A percentile compares a stretch with the other conserved stretches of the same genome.
phyloP scores from a whole-genome alignment of 257 asterid species.

The Penstemon eatonii region DNA sequence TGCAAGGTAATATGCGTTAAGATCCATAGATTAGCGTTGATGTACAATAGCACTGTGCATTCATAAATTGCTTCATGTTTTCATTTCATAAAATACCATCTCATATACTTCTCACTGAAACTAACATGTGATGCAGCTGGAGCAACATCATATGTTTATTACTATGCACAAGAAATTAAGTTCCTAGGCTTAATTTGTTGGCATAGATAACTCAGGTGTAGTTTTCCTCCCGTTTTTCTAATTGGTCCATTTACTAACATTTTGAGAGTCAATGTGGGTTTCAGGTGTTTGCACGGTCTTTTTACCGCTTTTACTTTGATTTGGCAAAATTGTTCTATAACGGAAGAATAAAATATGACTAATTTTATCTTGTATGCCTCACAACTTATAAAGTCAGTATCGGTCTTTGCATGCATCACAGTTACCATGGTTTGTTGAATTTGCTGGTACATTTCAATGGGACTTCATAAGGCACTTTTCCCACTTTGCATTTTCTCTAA shows the following conservation, averaged over 20 bases:
- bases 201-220: background rate
- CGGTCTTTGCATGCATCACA: background rate
- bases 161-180: background rate
- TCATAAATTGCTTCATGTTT: background rate
- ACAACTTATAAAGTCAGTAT: background rate
- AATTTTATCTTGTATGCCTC: background rate
- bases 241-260: background rate
- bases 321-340: background rate
- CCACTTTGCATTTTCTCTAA: conserved; percentile 15
- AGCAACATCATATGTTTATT: background rate
- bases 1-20: conserved; percentile 38
- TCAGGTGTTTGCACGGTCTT: background rate
- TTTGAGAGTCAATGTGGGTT: background rate
- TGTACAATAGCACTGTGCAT: background rate
- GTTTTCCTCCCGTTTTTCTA: background rate
- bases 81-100: background rate
- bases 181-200: background rate
- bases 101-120: background rate
- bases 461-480: background rate
- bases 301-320: background rate
- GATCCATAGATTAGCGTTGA: conserved; percentile 7
- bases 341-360: background rate
- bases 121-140: background rate
- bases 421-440: background rate
- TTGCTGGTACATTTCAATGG: background rate